Conservation (phyloP, 202 grass and related monocot species). For the Miscanthus sacchariflorus region DNA sequence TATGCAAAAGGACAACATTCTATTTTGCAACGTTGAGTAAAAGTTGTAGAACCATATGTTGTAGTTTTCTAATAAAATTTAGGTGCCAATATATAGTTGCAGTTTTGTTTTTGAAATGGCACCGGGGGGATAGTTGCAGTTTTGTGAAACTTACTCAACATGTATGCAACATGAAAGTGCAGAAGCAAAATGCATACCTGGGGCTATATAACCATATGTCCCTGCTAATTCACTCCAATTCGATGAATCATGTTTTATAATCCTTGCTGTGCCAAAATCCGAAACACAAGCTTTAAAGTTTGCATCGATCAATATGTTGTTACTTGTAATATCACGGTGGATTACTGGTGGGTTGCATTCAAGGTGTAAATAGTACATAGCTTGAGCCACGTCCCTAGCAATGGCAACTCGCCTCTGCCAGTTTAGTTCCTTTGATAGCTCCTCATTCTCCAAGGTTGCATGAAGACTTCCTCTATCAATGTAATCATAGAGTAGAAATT, state of each 20-base stretch:
- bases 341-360: slow-evolving; percentile 33
- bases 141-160: too few relatives aligned
- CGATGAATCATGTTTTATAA: not conserved
- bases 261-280: slow-evolving; percentile 37
- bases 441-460: not conserved
- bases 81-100: too few relatives aligned
- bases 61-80: not conserved
- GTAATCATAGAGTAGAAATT: not conserved
- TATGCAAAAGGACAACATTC: too few relatives aligned
- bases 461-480: not conserved
- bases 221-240: slow-evolving; percentile 1
- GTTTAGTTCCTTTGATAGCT: not conserved
- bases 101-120: too few relatives aligned
- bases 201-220: slow-evolving; percentile 28
- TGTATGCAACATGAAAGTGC: too few relatives aligned
- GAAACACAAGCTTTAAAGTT: slow-evolving; percentile 1
- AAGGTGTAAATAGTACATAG: slow-evolving; percentile 17
- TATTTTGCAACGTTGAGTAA: too few relatives aligned
- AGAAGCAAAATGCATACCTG: not conserved
- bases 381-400: slow-evolving; percentile 2
- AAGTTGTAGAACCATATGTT: too few relatives aligned
- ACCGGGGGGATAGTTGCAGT: too few relatives aligned
- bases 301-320: slow-evolving; percentile 25
- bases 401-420: not conserved
- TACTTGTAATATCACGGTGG: slow-evolving; percentile 43